phyloP scores from a whole-genome alignment of 345 rosid species.

The Arabidopsis thaliana region TAIR10.1 NC_003076.8:3354501-3355000 shows the following conservation, averaged over 20 bases:
- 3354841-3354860: slow-evolving; percentile 53
- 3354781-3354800: slow-evolving; percentile 54
- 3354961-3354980: slow-evolving; percentile 54
- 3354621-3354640: slow-evolving; percentile 59
- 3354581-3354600: slow-evolving; percentile 63
- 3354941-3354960: slow-evolving; percentile 47
- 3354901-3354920: slow-evolving; percentile 47
- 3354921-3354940: slow-evolving; percentile 47
- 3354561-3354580: slow-evolving; percentile 60
- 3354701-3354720: slow-evolving; percentile 58
- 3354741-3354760: slow-evolving; percentile 71
- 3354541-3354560: slow-evolving; percentile 58
- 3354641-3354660: slow-evolving; percentile 51
- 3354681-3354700: slow-evolving; percentile 57
- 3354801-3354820: slow-evolving; percentile 72
- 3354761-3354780: slow-evolving; percentile 39
- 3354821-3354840: slow-evolving; percentile 66
- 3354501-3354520: slow-evolving; percentile 46
- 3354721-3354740: slow-evolving; percentile 55
- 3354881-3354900: slow-evolving; percentile 67
- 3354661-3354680: slow-evolving; percentile 53
- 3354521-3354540: slow-evolving; percentile 52
- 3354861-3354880: slow-evolving; percentile 57
- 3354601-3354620: slow-evolving; percentile 61
- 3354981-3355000: slow-evolving; percentile 49